Evolutionary conservation across 2,329 filamentous ascomycete species (phyloP).

Genomic region (Elsinoe arachidis): DNA sequence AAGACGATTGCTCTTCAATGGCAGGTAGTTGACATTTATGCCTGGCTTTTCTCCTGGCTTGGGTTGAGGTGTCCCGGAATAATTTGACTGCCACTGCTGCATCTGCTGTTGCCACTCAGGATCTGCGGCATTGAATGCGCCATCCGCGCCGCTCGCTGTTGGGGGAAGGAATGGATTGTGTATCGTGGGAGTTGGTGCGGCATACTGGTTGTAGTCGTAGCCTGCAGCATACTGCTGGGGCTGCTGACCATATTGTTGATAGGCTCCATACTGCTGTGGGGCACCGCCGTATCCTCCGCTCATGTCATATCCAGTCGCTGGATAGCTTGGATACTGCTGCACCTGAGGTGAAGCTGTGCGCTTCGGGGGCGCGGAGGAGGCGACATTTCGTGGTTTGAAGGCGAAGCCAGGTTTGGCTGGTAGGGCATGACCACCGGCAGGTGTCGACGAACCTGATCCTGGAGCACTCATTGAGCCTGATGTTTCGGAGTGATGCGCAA

Average conservation of each 20-base stretch:
- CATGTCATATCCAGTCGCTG: constrained; percentile 11
- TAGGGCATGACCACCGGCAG: constrained; percentile 15
- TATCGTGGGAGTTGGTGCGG: constrained; percentile 53
- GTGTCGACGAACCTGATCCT: constrained; percentile 17
- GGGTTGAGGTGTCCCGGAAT: constrained; percentile 33
- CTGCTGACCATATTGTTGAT: constrained; percentile 33
- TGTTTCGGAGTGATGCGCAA: constrained; percentile 36
- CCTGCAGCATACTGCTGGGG: constrained; percentile 33
- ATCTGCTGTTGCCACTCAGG: constrained; percentile 85
- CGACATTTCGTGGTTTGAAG: constrained; percentile 54
- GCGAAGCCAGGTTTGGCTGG: constrained; percentile 36
- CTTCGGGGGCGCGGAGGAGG: constrained; percentile 24
- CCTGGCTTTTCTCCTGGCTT: constrained; percentile 21
- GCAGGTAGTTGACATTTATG: constrained; percentile 26
- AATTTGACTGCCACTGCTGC: constrained; percentile 89
- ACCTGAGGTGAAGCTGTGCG: not conserved
- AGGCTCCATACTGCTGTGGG: constrained; percentile 15
- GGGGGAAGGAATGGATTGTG: constrained; percentile 66
- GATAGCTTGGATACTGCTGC: constrained; percentile 2
- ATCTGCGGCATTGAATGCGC: constrained; percentile 40
- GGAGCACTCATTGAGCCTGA: constrained; percentile 47
- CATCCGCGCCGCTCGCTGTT: constrained; percentile 32
- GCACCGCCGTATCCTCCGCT: constrained; percentile 10
- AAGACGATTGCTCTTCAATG: constrained; percentile 14
- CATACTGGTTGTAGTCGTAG: constrained; percentile 21